phyloP scores from a whole-genome alignment of 179 eudicot species.

The Beta lomatogona region DNA sequence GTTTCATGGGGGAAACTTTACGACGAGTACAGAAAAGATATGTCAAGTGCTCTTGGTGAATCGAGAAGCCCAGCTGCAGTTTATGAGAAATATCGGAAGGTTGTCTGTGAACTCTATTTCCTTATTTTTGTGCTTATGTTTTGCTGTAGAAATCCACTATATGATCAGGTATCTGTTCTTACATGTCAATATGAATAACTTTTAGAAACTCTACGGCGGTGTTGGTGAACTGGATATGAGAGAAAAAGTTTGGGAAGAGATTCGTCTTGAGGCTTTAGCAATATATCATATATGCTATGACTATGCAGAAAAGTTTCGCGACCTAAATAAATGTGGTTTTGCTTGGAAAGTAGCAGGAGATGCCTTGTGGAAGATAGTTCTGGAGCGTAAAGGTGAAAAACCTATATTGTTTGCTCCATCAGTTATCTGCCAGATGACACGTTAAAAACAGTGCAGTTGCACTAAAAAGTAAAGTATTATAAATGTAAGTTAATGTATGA shows the following conservation, averaged over 20 bases:
- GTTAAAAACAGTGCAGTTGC: not conserved
- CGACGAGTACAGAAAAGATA: slow-evolving; percentile 38
- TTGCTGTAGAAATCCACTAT: not conserved
- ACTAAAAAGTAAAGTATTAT: not conserved
- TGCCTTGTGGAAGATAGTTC: slow-evolving; percentile 34
- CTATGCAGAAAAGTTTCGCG: slow-evolving; percentile 21
- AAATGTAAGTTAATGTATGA: not conserved
- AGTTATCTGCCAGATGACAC: slow-evolving; percentile 22
- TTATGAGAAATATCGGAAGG: slow-evolving; percentile 58
- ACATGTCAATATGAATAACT: not conserved
- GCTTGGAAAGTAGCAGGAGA: slow-evolving; percentile 79
- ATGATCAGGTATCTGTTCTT: not conserved
- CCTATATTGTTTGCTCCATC: slow-evolving; percentile 31
- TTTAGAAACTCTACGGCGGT: slow-evolving; percentile 27
- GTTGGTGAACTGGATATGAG: slow-evolving; percentile 54
- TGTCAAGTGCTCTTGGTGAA: slow-evolving; percentile 27
- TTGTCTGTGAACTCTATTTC: slow-evolving; percentile 18
- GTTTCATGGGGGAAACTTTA: slow-evolving; percentile 35
- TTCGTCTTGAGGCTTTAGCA: slow-evolving; percentile 57
- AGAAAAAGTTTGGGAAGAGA: slow-evolving; percentile 31
- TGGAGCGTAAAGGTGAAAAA: slow-evolving; percentile 21
- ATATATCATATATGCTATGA: slow-evolving; percentile 57
- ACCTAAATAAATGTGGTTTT: slow-evolving; percentile 44
- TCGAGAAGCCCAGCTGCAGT: slow-evolving; percentile 46
- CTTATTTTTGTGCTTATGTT: not conserved